Evolutionary conservation across 345 rosid species (phyloP).

Genomic region (Brassica carinata): DNA sequence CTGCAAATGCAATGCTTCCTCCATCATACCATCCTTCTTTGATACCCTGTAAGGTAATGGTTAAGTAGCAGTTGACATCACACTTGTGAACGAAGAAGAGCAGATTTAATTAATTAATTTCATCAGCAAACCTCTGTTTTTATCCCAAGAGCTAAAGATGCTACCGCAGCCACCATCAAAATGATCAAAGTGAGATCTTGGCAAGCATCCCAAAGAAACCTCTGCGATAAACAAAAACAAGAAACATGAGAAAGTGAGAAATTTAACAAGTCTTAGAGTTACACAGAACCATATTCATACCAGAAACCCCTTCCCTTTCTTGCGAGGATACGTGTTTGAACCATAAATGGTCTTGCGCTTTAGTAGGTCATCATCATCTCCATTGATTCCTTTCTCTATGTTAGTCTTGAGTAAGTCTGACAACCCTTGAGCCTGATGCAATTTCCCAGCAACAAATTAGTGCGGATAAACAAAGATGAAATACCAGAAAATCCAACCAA

Average conservation of each 20-base stretch:
- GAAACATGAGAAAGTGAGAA: conserved; percentile 5
- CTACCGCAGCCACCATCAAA: conserved; percentile 86
- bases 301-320: conserved; percentile 89
- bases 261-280: neutral
- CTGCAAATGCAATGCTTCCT: conserved; percentile 97
- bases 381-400: conserved; percentile 67
- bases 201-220: conserved; percentile 83
- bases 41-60: conserved; percentile 55
- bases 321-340: conserved; percentile 87
- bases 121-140: conserved; percentile 80
- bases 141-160: conserved; percentile 86
- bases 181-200: conserved; percentile 87
- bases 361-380: conserved; percentile 71
- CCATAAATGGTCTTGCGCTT: conserved; percentile 70
- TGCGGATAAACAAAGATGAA: neutral
- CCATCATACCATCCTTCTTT: conserved; percentile 99
- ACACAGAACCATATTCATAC: conserved; percentile 43
- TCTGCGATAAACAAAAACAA: conserved; percentile 44
- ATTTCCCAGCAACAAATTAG: conserved; percentile 2
- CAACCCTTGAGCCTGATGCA: conserved; percentile 68
- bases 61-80: neutral
- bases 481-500: neutral
- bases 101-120: neutral
- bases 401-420: conserved; percentile 62
- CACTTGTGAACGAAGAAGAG: neutral